Evolutionary conservation across 768 basidiomycete species (phyloP), one percentile per base, ranked within the genome.

Genomic region (Boletus eberwhitei): DNA sequence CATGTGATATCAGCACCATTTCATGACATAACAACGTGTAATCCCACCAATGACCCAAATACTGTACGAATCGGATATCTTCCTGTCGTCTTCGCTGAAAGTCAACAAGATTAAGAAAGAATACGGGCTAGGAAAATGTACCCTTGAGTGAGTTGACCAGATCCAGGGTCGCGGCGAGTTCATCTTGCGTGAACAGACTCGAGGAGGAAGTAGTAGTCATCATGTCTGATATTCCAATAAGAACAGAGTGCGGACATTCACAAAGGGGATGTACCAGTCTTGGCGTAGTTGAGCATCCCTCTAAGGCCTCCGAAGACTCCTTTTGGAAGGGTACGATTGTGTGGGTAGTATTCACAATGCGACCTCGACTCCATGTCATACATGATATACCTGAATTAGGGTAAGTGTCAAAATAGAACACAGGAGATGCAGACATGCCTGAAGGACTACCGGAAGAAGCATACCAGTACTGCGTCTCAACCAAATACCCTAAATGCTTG

Each of bases 231-330:
- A 6, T 40, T 36, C 0, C 6, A 51, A 34, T 50, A 19, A 34
- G 24, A 42, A 40, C 12, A 38, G 2, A 5, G 8, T 2, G 3
- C 17, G 31, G 43, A 4, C 2, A 37, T 41, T 41, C 8, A 48
- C 12, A 32, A 38, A 40, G 4, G 12, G 13, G 13, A n/a, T 19
- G 34, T 19, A 61, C 59, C 59, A 2, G 49, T 61, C 38, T 34
- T 52, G 26, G 47, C 42, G 32, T 55, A 52, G 14, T 63, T 63
- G 12, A 63, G 61, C 57, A 63, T 61, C 5, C 61, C 61, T 49
- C 52, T 59, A 3, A 61, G 52, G 14, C 48, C 41, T 29, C 38
- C 52, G 12, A 59, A 54, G 13, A 53, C 41, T 21, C 16, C 11
- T n/a, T 38, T 36, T 2, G 57, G 52, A 39, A 60, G 52, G 5